These are phyloP conservation scores for Protomyces inundatus DNA, from an alignment of 1,139 yeast species.

Conservation along the genomic window DNA sequence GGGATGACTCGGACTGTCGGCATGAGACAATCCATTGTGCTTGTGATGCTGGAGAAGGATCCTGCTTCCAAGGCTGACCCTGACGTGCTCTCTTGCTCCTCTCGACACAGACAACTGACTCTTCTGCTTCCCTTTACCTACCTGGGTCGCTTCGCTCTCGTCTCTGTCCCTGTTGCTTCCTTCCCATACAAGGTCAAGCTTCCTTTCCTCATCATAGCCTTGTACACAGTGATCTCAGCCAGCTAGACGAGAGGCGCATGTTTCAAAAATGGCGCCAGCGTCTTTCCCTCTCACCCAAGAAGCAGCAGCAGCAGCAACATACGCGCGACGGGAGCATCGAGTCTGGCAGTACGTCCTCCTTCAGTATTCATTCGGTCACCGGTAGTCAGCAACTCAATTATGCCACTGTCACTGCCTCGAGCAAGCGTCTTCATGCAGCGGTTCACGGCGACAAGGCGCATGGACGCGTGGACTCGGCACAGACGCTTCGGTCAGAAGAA, in stretches of 20 bases:
- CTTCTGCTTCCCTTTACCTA: background rate
- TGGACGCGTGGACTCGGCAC: too few relatives aligned
- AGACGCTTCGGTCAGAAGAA: too few relatives aligned
- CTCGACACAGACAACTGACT: background rate
- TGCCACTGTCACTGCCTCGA: too few relatives aligned
- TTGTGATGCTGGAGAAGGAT: background rate
- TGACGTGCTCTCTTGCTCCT: background rate
- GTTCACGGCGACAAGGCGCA: too few relatives aligned
- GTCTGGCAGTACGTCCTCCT: too few relatives aligned
- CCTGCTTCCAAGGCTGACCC: background rate
- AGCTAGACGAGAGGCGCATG: background rate
- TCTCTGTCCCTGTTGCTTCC: background rate
- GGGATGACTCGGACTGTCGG: too few relatives aligned
- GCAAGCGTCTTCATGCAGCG: too few relatives aligned
- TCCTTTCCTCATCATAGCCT: too few relatives aligned
- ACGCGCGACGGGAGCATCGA: background rate
- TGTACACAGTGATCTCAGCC: background rate
- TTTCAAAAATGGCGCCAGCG: background rate
- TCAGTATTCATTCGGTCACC: too few relatives aligned
- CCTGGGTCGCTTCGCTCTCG: background rate
- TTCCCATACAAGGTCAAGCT: too few relatives aligned
- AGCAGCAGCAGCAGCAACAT: background rate
- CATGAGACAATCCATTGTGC: background rate
- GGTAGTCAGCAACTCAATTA: too few relatives aligned
- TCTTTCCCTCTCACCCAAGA: background rate